These are phyloP conservation scores for Calocybe gambosa DNA, from an alignment of 1,284 basidiomycete species.

Conservation along the genomic window DNA sequence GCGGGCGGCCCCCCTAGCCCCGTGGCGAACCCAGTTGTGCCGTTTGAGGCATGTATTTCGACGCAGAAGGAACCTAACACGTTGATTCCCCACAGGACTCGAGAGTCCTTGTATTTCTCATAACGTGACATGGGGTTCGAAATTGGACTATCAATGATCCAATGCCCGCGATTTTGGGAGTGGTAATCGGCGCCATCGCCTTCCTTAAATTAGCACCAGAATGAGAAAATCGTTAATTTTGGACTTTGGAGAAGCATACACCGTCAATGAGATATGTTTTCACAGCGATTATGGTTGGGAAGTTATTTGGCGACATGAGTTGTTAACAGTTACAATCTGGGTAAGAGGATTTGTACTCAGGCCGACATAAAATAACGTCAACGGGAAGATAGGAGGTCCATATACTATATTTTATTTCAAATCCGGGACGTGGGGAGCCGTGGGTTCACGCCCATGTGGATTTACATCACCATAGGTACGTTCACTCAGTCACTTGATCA, in stretches of 20 bases:
- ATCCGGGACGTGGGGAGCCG: neutral
- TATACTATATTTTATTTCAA: no score
- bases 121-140: conserved; percentile 29
- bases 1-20: conserved; percentile 46
- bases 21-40: conserved; percentile 40
- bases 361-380: no score
- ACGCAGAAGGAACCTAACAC: conserved; percentile 42
- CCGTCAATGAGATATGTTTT: conserved; percentile 21
- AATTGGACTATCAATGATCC: conserved; percentile 22
- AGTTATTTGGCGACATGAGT: conserved; percentile 4
- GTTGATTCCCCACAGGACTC: conserved; percentile 37
- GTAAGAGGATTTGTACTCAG: neutral
- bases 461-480: neutral
- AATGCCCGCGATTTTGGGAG: conserved; percentile 26
- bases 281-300: conserved; percentile 20
- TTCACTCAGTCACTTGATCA: neutral
- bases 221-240: neutral
- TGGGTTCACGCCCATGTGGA: neutral
- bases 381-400: no score
- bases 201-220: conserved; percentile 5
- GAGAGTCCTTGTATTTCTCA: conserved; percentile 37
- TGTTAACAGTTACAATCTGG: neutral
- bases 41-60: conserved; percentile 41
- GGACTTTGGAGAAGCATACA: neutral
- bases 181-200: conserved; percentile 45